phyloP scores from a whole-genome alignment of 2,329 filamentous ascomycete genomes.

The Atkinsonella texensis region DNA sequence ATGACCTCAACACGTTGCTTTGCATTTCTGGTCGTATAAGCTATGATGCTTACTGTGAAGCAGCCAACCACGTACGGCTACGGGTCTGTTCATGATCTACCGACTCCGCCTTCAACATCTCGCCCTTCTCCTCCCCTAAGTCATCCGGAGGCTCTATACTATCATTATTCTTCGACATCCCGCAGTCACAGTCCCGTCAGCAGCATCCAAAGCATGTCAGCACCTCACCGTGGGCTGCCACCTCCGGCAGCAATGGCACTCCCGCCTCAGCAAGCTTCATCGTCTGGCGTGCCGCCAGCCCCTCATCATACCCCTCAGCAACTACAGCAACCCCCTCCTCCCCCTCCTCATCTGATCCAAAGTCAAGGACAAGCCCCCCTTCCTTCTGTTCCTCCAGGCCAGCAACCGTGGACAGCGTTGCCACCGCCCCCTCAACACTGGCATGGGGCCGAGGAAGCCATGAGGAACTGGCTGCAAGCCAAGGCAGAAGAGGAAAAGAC shows the following conservation, averaged over 20 bases:
- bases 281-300: constrained; percentile 14
- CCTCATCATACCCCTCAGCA: constrained; percentile 16
- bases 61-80: constrained; percentile 48
- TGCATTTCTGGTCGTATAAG: constrained; percentile 15
- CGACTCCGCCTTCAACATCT: constrained; percentile 43
- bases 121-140: constrained; percentile 43
- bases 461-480: constrained; percentile 59
- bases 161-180: constrained; percentile 25
- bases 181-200: constrained; percentile 34
- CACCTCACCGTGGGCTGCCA: constrained; percentile 57
- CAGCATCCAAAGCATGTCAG: constrained; percentile 47
- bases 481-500: constrained; percentile 63
- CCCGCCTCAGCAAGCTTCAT: constrained; percentile 32
- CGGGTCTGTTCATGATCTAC: constrained; percentile 49
- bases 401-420: constrained; percentile 34
- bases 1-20: constrained; percentile 17
- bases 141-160: constrained; percentile 34
- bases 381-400: constrained; percentile 19
- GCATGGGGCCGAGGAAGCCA: constrained; percentile 56
- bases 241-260: constrained; percentile 54
- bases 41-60: constrained; percentile 50
- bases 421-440: constrained; percentile 55
- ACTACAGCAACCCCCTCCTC: constrained; percentile 6
- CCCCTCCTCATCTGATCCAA: constrained; percentile 15
- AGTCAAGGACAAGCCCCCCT: constrained; percentile 14